phyloP scores from a whole-genome alignment of 352 stramenopile species.

The Hyphochytrium catenoides region DNA sequence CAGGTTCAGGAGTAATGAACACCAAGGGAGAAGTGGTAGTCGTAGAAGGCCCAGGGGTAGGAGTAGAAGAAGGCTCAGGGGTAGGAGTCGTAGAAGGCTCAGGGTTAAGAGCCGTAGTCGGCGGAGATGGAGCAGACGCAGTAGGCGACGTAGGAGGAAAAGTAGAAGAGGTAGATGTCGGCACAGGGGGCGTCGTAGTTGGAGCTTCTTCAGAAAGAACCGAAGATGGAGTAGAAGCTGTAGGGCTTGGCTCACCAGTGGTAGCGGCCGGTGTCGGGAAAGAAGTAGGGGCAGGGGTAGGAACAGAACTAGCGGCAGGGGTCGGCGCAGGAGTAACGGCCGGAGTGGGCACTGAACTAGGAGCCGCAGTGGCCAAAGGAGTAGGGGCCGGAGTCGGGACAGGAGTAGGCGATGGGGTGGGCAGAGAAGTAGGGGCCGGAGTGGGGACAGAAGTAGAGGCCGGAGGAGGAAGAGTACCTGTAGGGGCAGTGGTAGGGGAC shows the following conservation, averaged over 20 bases:
- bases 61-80: too few relatives aligned
- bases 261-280: not conserved
- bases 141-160: not conserved
- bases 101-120: not conserved
- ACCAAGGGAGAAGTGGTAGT: too few relatives aligned
- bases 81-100: not conserved
- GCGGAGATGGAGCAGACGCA: not conserved
- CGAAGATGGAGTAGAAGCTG: conserved; percentile 1
- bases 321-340: not conserved
- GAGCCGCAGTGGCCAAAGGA: not conserved
- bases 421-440: not conserved
- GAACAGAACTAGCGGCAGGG: too few relatives aligned
- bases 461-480: not conserved
- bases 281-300: not conserved
- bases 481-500: not conserved
- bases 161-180: not conserved
- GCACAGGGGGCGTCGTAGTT: not conserved
- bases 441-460: not conserved
- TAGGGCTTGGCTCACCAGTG: not conserved
- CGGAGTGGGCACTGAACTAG: not conserved
- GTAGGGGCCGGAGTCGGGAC: not conserved
- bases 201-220: too few relatives aligned
- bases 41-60: too few relatives aligned
- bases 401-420: not conserved
- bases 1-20: too few relatives aligned